Conservation (phyloP, 2,329 filamentous ascomycete species). For the Conoideocrella luteorostrata region DNA sequence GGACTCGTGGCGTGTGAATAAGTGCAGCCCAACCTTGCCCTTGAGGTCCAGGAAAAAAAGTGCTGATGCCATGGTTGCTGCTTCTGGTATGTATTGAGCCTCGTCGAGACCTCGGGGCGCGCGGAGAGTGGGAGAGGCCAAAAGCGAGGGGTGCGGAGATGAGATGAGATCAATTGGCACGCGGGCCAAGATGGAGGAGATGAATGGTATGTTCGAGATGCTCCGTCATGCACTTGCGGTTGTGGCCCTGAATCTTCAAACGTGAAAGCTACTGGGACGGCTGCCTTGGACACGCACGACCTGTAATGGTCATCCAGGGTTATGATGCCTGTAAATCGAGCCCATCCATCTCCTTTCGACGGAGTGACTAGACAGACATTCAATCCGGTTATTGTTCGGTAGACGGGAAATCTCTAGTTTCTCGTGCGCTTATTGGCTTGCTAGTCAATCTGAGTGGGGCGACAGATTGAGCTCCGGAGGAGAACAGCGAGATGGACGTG, state of each 20-base stretch:
- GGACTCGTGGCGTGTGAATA: too few species aligned
- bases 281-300: constrained; percentile 2
- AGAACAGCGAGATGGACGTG: too few species aligned
- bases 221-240: constrained; percentile 4
- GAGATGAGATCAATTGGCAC: constrained; percentile 19
- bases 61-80: constrained; percentile 77
- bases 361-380: too few species aligned
- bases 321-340: neutral
- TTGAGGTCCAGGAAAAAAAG: constrained; percentile 98
- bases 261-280: neutral
- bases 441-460: too few species aligned
- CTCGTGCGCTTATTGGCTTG: too few species aligned
- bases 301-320: constrained; percentile 1
- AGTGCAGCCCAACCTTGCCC: constrained; percentile 96
- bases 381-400: too few species aligned
- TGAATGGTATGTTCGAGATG: neutral
- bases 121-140: neutral
- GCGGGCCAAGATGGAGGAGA: constrained; percentile 15
- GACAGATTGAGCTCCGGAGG: too few species aligned
- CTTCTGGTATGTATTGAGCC: too few species aligned
- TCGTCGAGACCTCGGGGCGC: neutral
- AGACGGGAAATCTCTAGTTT: too few species aligned
- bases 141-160: constrained; percentile 3
- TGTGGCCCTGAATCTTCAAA: neutral
- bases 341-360: neutral